Conservation (phyloP, 768 basidiomycete genomes). For the Chlorophyllum brunneum region DNA sequence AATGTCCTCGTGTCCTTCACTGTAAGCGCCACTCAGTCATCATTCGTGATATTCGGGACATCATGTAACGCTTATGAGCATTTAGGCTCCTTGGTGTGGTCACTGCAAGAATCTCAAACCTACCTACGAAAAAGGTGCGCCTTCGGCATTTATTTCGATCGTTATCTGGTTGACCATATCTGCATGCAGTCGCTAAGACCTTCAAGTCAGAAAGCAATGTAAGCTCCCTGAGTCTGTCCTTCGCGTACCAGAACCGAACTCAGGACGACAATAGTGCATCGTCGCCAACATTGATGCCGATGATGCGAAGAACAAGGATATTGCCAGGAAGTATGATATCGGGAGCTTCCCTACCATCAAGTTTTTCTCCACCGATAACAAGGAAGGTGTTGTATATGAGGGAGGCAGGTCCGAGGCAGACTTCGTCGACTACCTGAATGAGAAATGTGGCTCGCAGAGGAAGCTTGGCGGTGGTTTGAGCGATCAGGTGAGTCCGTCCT, state of each 20-base stretch:
- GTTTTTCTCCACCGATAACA: conserved; percentile 80
- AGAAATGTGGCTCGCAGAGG: conserved; percentile 83
- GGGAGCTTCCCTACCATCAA: conserved; percentile 90
- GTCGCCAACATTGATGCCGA: conserved; percentile 93
- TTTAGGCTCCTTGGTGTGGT: conserved; percentile 78
- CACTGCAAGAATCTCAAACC: conserved; percentile 95
- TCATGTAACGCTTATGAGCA: conserved; percentile 9
- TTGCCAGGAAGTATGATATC: conserved; percentile 72
- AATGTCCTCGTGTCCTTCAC: conserved; percentile 85
- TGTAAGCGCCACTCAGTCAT: conserved; percentile 31
- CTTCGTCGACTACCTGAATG: conserved; percentile 77
- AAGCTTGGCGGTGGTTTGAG: conserved; percentile 78
- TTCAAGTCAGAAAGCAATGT: conserved; percentile 80
- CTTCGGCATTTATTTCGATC: neutral
- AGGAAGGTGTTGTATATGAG: conserved; percentile 62
- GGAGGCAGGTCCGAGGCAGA: conserved; percentile 70
- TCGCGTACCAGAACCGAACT: neutral
- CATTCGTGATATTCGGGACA: conserved; percentile 6
- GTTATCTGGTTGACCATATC: neutral
- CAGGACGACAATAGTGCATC: conserved; percentile 55
- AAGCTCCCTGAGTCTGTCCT: conserved; percentile 19
- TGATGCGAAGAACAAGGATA: conserved; percentile 68
- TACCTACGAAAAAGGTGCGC: conserved; percentile 69
- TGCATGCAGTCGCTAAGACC: conserved; percentile 58
- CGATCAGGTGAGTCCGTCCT: conserved; percentile 44